phyloP scores from a whole-genome alignment of 2,329 filamentous ascomycete species.

The Dactylellina haptotyla region DNA sequence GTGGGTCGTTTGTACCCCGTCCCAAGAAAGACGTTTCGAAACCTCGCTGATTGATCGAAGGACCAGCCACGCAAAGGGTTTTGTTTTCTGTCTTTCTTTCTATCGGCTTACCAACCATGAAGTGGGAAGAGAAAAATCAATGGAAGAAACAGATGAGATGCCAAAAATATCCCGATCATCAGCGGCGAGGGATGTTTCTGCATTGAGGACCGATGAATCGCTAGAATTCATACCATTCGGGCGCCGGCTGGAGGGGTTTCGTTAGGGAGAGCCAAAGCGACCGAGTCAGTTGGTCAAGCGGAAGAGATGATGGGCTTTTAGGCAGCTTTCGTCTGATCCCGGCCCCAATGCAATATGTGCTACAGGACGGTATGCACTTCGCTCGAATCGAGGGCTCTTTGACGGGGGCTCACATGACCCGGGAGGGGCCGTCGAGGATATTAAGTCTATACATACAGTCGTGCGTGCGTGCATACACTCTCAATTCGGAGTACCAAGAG shows the following conservation, averaged over 20 bases:
- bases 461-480: too few species aligned
- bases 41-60: slow-evolving; percentile 37
- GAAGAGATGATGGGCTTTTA: slow-evolving; percentile 1
- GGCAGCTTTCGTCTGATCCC: slow-evolving; percentile 44
- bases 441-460: not conserved
- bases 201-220: too few species aligned
- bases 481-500: too few species aligned
- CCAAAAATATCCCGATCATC: not conserved
- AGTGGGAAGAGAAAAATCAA: not conserved
- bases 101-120: slow-evolving; percentile 37
- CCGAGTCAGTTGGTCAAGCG: slow-evolving; percentile 20
- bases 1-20: slow-evolving; percentile 39
- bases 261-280: slow-evolving; percentile 27
- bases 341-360: not conserved
- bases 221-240: too few species aligned
- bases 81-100: not conserved
- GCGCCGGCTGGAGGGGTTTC: slow-evolving; percentile 13
- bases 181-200: too few species aligned
- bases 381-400: not conserved
- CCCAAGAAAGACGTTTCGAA: slow-evolving; percentile 49
- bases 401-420: slow-evolving; percentile 8
- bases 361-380: not conserved
- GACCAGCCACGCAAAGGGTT: slow-evolving; percentile 8
- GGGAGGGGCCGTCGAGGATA: too few species aligned
- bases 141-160: not conserved